Evolutionary conservation across 1,284 basidiomycete genomes (phyloP), one percentile per base, ranked within the genome.

Genomic region (Rhodotorula mucilaginosa): DNA sequence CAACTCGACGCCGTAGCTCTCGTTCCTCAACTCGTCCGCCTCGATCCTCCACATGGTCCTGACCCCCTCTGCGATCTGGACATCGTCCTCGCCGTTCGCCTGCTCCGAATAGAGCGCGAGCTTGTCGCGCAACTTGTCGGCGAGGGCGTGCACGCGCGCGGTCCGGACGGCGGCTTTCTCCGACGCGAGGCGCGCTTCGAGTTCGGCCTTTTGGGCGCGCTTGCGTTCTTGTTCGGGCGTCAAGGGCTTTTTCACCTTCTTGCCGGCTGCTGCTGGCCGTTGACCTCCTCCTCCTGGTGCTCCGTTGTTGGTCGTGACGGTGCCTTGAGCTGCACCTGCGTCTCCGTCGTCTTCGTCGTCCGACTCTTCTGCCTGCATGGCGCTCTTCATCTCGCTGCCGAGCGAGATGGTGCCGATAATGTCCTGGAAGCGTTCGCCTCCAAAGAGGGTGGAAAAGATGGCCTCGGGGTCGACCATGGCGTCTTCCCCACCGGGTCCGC

Each of bases 301-400:
- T 4, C 44, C 49, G 29, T 49, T n/a, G 16, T 58, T 47, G 7
- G 58, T 23, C 3, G 47, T 10, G 39, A 54, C 26, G 31, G 18
- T n/a, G 34, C 31, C 31, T 18, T 56, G 54, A n/a, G n/a, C n/a
- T 5, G 26, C n/a, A 16, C 61, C 48, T 2, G 62, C 51, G 13
- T 65, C n/a, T n/a, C n/a, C 61, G 6, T 64, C 57, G 26, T 71
- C 69, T 18, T 86, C 85, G 16, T 84, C 85, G 73, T 91, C 90
- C 18, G 58, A 57, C 8, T 59, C 64, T 6, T 92, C 93, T 79
- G 96, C 91, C 80, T 99, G 95, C 79, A 99, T 84, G 8, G 94
- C 95, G 10, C 93, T 88, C 84, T 99, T 99, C 97, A 99, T 98
- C 79, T 99, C 96, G 77, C 88, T 88, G 48, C 93, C 95, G 77